These are phyloP conservation scores for Colletotrichum limetticola DNA, from an alignment of 2,329 filamentous ascomycete genomes.

Conservation along the genomic window DNA sequence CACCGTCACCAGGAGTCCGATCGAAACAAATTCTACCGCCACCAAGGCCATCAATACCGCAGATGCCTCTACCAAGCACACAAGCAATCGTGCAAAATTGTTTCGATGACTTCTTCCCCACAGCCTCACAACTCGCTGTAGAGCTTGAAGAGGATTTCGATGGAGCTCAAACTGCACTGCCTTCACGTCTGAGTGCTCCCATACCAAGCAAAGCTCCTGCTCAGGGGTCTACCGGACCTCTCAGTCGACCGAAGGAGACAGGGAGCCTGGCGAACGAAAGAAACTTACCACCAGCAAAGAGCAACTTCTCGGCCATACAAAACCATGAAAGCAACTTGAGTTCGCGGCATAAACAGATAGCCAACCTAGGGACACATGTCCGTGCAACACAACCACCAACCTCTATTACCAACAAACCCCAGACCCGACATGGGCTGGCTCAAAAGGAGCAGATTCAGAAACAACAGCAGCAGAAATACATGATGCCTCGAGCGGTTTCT, in stretches of 20 bases:
- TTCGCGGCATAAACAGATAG: neutral
- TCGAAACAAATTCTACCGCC: neutral
- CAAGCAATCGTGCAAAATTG: constrained; percentile 62
- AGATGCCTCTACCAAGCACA: constrained; percentile 53
- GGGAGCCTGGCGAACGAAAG: neutral
- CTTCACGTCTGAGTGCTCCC: too few species aligned
- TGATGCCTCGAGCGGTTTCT: neutral
- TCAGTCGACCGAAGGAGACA: neutral
- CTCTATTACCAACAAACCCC: neutral
- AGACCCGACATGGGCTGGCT: neutral
- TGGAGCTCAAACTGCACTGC: neutral
- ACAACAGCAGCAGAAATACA: neutral
- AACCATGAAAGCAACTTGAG: neutral
- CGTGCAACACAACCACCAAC: neutral
- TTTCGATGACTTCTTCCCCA: constrained; percentile 65
- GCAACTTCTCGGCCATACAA: neutral
- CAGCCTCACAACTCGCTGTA: constrained; percentile 64
- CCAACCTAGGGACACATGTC: neutral
- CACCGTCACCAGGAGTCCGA: neutral
- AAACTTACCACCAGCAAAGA: neutral
- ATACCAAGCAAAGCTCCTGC: neutral
- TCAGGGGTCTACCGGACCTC: neutral
- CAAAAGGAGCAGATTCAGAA: neutral
- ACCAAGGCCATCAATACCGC: neutral
- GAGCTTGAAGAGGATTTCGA: constrained; percentile 57